A percentile compares a stretch with the other conserved stretches of the same genome.
phyloP scores from a whole-genome alignment of 805 yeast species.

The Tanozyma kutaoensis region DNA sequence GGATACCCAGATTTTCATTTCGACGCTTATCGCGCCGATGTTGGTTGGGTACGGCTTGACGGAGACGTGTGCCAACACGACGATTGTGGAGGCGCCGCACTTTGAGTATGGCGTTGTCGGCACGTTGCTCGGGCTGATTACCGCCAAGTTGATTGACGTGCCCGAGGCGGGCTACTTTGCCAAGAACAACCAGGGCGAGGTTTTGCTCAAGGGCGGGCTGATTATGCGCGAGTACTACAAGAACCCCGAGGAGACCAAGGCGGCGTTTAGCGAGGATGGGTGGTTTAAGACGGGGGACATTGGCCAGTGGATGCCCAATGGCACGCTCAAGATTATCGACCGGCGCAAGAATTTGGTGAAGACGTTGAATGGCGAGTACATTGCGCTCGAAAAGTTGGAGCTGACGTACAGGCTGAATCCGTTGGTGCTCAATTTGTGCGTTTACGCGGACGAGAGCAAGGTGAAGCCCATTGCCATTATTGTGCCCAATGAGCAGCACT shows the following conservation, averaged over 20 bases:
- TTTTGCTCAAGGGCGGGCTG: slow-evolving; percentile 63
- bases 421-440: slow-evolving; percentile 71
- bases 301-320: slow-evolving; percentile 80
- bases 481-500: slow-evolving; percentile 60
- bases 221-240: slow-evolving; percentile 70
- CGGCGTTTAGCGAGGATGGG: slow-evolving; percentile 69
- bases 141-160: slow-evolving; percentile 83
- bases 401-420: slow-evolving; percentile 77
- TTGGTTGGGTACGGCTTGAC: slow-evolving; percentile 93
- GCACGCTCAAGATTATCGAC: slow-evolving; percentile 76
- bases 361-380: slow-evolving; percentile 93
- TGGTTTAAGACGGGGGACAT: slow-evolving; percentile 98
- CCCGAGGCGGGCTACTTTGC: slow-evolving; percentile 87
- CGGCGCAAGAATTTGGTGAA: slow-evolving; percentile 93
- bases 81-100: slow-evolving; percentile 49
- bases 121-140: slow-evolving; percentile 67
- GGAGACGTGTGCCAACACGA: slow-evolving; percentile 85
- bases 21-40: slow-evolving; percentile 71
- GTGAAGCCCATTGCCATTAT: slow-evolving; percentile 90
- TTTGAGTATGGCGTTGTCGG: slow-evolving; percentile 75
- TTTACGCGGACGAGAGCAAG: slow-evolving; percentile 79
- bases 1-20: slow-evolving; percentile 72
- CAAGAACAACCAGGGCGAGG: slow-evolving; percentile 86
- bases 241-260: slow-evolving; percentile 69
- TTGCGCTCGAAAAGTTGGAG: slow-evolving; percentile 92